A percentile compares a stretch with the other conserved stretches of the same genome.
Conservation (phyloP, 169 alveolate species). For the Amoebophrya sp. region DNA sequence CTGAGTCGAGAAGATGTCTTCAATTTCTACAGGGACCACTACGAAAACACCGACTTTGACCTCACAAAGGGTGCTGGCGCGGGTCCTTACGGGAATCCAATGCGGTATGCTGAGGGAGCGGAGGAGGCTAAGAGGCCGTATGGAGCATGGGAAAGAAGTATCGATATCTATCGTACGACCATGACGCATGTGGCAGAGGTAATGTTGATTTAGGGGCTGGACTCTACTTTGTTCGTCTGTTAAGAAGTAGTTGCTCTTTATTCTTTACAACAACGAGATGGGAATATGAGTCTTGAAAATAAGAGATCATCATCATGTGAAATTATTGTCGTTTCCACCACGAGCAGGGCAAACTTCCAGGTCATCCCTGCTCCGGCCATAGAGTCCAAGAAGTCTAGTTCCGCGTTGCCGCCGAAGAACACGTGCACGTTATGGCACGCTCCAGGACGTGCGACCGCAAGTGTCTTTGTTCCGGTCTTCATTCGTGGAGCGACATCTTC, state of each 20-base stretch:
- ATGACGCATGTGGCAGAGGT: constrained; percentile 18
- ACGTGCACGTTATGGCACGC: background rate
- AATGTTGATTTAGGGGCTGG: no score
- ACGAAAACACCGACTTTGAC: constrained; percentile 37
- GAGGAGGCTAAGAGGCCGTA: background rate
- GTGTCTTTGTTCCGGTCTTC: background rate
- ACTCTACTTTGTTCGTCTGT: background rate
- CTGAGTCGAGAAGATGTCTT: constrained; percentile 30
- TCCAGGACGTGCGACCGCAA: background rate
- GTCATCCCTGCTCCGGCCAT: no score
- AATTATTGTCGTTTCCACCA: no score
- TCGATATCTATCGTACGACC: constrained; percentile 10
- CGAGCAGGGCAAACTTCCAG: no score
- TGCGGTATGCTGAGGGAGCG: constrained; percentile 19
- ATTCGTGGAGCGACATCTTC: background rate
- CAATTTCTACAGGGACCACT: constrained; percentile 24
- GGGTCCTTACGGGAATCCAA: constrained; percentile 27
- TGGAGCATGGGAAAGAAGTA: background rate
- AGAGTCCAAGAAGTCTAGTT: no score
- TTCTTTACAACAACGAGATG: no score
- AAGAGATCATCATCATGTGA: no score
- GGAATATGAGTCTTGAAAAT: no score
- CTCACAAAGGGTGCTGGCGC: constrained; percentile 23
- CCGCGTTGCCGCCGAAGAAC: constrained; percentile 5
- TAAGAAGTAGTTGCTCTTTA: no score